Evolutionary conservation across 495 filamentous ascomycete species (phyloP).

Genomic region (Venustampulla echinocandica): DNA sequence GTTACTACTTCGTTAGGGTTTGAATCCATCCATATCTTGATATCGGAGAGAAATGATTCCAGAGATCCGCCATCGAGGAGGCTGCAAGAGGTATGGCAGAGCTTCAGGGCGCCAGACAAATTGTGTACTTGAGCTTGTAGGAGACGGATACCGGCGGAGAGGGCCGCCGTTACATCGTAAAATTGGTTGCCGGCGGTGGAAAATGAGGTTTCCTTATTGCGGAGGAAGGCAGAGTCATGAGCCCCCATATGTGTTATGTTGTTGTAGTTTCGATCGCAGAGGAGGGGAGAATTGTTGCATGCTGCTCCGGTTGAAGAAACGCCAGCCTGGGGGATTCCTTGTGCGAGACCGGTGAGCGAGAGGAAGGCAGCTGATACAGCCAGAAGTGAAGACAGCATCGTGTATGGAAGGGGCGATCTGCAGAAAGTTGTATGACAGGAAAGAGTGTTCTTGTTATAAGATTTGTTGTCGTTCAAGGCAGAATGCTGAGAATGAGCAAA

Average conservation of each 20-base stretch:
- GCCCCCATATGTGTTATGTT: slow-evolving; percentile 61
- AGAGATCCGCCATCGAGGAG: slow-evolving; percentile 59
- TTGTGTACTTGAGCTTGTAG: slow-evolving; percentile 63
- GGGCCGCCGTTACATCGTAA: slow-evolving; percentile 52
- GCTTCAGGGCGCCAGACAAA: slow-evolving; percentile 37
- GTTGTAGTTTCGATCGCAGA: slow-evolving; percentile 54
- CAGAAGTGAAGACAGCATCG: not conserved
- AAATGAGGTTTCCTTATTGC: slow-evolving; percentile 40
- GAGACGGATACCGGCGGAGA: slow-evolving; percentile 60
- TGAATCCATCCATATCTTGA: slow-evolving; percentile 56
- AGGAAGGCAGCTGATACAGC: slow-evolving; percentile 15
- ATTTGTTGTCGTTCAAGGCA: no score
- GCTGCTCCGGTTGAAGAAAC: slow-evolving; percentile 23
- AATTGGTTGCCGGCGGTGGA: slow-evolving; percentile 58
- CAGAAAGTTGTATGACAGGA: no score
- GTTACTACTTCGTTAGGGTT: slow-evolving; percentile 63
- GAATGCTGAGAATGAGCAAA: no score
- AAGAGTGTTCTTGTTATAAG: no score
- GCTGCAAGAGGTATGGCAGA: slow-evolving; percentile 59
- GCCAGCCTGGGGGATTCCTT: slow-evolving; percentile 16
- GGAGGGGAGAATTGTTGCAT: slow-evolving; percentile 60
- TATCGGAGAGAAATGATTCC: slow-evolving; percentile 42
- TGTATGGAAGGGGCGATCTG: not conserved
- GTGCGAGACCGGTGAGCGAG: slow-evolving; percentile 7
- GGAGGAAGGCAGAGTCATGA: slow-evolving; percentile 60